Conservation (phyloP, 2,329 filamentous ascomycete species). For the Paecilomyces formosus region DNA sequence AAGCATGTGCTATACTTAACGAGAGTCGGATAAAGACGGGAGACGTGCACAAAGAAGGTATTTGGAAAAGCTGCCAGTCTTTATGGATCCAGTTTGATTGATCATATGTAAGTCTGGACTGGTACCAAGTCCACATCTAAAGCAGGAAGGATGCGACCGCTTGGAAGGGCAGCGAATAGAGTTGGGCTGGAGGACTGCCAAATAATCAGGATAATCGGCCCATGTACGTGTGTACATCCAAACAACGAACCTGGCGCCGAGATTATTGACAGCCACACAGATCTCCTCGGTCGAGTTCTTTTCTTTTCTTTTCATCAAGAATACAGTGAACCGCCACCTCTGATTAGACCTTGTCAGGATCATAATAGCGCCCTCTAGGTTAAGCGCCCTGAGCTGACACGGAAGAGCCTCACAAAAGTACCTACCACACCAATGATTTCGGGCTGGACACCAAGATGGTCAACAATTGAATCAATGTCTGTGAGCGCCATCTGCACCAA, state of each 20-base stretch:
- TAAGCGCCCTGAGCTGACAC: background rate
- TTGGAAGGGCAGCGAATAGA: background rate
- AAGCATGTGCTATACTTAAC: background rate
- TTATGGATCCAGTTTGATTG: background rate
- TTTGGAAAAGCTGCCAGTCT: background rate
- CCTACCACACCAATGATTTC: too few species aligned
- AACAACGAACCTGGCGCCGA: background rate
- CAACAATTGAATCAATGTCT: background rate
- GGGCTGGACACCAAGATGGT: background rate
- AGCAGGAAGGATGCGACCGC: background rate
- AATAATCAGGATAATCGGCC: background rate
- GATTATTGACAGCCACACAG: too few species aligned
- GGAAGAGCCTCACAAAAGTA: too few species aligned
- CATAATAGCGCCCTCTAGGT: background rate
- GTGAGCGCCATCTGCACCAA: background rate
- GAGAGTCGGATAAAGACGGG: background rate
- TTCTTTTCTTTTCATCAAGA: background rate
- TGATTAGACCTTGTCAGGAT: background rate
- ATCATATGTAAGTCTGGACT: background rate
- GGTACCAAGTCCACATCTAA: background rate
- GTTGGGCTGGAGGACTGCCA: background rate
- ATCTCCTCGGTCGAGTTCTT: background rate
- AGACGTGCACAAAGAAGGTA: background rate
- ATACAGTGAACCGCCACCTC: background rate
- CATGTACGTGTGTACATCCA: background rate